A percentile compares a stretch with the other conserved stretches of the same genome.
phyloP scores from a whole-genome alignment of 2,329 filamentous ascomycete genomes.

The Aureobasidium sp. region DNA sequence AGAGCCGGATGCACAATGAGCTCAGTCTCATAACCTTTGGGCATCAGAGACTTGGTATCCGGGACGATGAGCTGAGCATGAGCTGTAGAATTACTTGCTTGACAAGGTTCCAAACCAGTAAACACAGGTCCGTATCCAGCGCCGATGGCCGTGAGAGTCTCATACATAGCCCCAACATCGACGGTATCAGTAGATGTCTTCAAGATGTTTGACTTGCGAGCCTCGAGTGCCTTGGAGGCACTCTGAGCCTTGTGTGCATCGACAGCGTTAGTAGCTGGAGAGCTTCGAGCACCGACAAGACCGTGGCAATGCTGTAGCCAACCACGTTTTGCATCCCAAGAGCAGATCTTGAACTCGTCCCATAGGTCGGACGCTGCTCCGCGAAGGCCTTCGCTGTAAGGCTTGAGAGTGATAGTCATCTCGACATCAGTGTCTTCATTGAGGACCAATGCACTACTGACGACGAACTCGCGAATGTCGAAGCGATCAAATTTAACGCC shows the following conservation, averaged over 20 bases:
- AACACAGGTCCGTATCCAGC: slow-evolving; percentile 3
- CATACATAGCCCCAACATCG: neutral
- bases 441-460: slow-evolving; percentile 3
- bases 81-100: neutral
- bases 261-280: neutral
- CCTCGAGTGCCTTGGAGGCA: neutral
- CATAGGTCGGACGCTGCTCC: slow-evolving; percentile 5
- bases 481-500: slow-evolving; percentile 6
- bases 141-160: slow-evolving; percentile 1
- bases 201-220: neutral
- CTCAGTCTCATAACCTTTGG: slow-evolving; percentile 6
- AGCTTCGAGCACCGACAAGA: slow-evolving; percentile 3
- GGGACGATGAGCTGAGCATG: slow-evolving; percentile 6
- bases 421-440: slow-evolving; percentile 9
- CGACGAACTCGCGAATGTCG: slow-evolving; percentile 4
- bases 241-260: slow-evolving; percentile 5
- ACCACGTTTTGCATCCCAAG: slow-evolving; percentile 6
- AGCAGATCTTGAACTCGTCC: slow-evolving; percentile 10
- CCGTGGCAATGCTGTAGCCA: slow-evolving; percentile 10
- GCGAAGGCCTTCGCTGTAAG: neutral
- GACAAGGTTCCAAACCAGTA: neutral
- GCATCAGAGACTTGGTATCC: slow-evolving; percentile 4
- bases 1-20: neutral
- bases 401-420: slow-evolving; percentile 6
- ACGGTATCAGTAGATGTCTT: neutral